Percentiles rank a stretch among this genome's conserved stretches.
Evolutionary conservation across 306 rosid genomes (phyloP).

Genomic region (Oxytropis ochrocephala): DNA sequence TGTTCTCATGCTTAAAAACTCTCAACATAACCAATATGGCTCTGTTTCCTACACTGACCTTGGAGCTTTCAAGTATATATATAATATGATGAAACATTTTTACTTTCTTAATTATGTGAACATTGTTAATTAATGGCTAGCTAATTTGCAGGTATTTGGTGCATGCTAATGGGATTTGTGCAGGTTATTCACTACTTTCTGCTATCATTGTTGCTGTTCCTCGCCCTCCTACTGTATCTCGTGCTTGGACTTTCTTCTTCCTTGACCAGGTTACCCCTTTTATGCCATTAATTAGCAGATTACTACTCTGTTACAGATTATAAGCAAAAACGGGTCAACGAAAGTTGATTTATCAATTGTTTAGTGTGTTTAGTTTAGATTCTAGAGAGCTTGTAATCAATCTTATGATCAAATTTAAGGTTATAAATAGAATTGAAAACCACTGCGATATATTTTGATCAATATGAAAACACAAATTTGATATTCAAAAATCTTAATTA

Average conservation of each 20-base stretch:
- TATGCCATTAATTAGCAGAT: not conserved
- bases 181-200: constrained; percentile 82
- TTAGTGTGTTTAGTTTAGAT: too few relatives aligned
- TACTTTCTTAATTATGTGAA: not conserved
- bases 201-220: constrained; percentile 61
- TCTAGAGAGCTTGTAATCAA: too few relatives aligned
- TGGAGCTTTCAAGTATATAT: constrained; percentile 63
- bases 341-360: too few relatives aligned
- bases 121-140: not conserved
- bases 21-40: constrained; percentile 60
- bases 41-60: constrained; percentile 63
- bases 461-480: too few relatives aligned
- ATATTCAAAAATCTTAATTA: too few relatives aligned
- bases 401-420: too few relatives aligned
- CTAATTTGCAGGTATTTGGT: constrained; percentile 65
- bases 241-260: constrained; percentile 83
- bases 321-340: too few relatives aligned
- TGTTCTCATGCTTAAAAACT: constrained; percentile 71
- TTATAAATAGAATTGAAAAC: too few relatives aligned
- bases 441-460: too few relatives aligned
- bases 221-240: constrained; percentile 39
- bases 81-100: not conserved
- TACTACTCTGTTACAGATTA: too few relatives aligned
- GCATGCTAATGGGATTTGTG: constrained; percentile 84
- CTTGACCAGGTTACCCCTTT: constrained; percentile 66